Evolutionary conservation across 257 asterid genomes (phyloP), one percentile per base, ranked within the genome.

Genomic region (Salvia hispanica): DNA sequence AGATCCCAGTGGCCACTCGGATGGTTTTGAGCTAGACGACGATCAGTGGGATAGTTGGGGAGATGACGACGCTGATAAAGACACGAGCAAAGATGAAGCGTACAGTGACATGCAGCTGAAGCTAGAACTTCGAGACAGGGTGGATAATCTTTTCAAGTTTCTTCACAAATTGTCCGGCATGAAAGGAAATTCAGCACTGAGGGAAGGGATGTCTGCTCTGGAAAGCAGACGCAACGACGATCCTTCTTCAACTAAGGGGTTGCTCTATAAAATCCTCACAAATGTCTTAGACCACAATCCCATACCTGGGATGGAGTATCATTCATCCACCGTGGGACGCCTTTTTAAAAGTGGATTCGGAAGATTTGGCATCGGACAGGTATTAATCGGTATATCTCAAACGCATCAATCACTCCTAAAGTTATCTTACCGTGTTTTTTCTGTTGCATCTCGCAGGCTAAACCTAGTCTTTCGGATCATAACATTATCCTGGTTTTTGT

Each of bases 311-410:
- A 66, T 94, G 76, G 96, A 91, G 75, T 85, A 94, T 80, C 99
- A 94, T 71, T 88, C 99, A 18, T 91, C 99, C 54, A 81, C 99
- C 8, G 99, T 94, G 56, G 99, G 99, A 10, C 87, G 99, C 58
- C 95, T 94, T 64, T 91, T 94, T 18, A 94, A 94, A 77, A 94
- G 96, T 60, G 99, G 99, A 31, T 91, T 94, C 33, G 97, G 97
- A 74, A 87, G 99, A 78, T 85, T 94, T 67, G 99, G 99, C 73
- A 95, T 94, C 56, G 97, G 96, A 69, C 97, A 88, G 99, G 99
- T 88, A 81, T 59, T 48, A 5, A 56, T 62, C 48, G 33, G 5
- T 7, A 2, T 15, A 64, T 42, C 70, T 48, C 57, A 28, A 8
- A 64, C 58, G 34, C 47, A 6, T 69, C 44, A 39, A 7, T 56